These are phyloP conservation scores for Penicillium polonicum DNA, from an alignment of 2,329 filamentous ascomycete genomes.

Conservation along the genomic window DNA sequence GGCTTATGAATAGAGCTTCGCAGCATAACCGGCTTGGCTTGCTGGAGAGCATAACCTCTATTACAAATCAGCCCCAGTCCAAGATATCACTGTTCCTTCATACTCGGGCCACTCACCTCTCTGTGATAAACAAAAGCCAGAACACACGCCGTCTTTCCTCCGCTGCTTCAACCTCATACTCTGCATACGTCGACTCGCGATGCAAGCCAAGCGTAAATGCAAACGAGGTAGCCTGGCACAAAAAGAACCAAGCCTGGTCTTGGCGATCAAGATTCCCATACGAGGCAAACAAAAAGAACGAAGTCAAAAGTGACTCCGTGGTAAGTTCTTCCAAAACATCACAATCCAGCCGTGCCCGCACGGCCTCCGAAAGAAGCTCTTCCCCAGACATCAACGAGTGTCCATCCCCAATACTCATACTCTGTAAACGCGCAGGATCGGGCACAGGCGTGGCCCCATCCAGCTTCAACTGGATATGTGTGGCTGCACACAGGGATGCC, in stretches of 20 bases:
- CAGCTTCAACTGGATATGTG: slow-evolving; percentile 46
- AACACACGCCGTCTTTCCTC: slow-evolving; percentile 66
- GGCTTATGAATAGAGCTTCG: slow-evolving; percentile 64
- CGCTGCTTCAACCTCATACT: slow-evolving; percentile 52
- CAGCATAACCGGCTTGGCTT: slow-evolving; percentile 67
- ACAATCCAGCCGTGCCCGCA: slow-evolving; percentile 41
- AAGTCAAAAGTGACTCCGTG: slow-evolving; percentile 57
- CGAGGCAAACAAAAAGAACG: slow-evolving; percentile 74
- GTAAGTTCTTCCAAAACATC: slow-evolving; percentile 44
- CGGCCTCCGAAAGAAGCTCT: slow-evolving; percentile 65
- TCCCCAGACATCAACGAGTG: slow-evolving; percentile 62
- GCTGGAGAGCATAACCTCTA: slow-evolving; percentile 70
- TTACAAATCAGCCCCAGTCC: not conserved
- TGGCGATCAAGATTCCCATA: slow-evolving; percentile 71
- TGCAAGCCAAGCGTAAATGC: slow-evolving; percentile 45
- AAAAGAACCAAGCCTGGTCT: slow-evolving; percentile 74
- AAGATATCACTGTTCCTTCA: not conserved
- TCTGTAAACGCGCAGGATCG: slow-evolving; percentile 31
- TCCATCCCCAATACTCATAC: slow-evolving; percentile 56
- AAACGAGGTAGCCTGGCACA: slow-evolving; percentile 74
- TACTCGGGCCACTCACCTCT: slow-evolving; percentile 53
- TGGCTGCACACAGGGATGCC: slow-evolving; percentile 44
- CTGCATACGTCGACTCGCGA: slow-evolving; percentile 52
- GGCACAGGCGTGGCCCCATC: slow-evolving; percentile 31
- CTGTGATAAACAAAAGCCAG: slow-evolving; percentile 70